Evolutionary conservation across 768 basidiomycete species (phyloP).

Genomic region (Pluteus cervinus): DNA sequence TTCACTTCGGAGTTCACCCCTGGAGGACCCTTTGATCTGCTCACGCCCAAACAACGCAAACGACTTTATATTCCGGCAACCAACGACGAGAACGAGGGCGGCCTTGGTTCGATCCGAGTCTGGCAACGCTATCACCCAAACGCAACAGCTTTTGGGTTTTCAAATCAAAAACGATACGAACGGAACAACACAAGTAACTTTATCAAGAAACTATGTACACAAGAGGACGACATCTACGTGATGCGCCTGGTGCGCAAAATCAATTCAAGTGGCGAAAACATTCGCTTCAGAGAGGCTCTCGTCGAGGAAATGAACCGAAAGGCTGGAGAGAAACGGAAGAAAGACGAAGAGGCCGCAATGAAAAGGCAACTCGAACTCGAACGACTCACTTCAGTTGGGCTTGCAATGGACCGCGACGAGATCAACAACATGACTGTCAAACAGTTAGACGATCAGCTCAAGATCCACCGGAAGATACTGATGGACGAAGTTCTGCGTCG

Average conservation of each 20-base stretch:
- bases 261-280: constrained; percentile 6
- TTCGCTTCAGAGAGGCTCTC: no score
- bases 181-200: constrained; percentile 13
- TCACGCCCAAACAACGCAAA: no score
- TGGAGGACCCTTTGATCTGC: no score
- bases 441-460: constrained; percentile 9
- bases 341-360: constrained; percentile 2
- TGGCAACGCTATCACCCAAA: constrained; percentile 5
- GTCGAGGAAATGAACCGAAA: constrained; percentile 3
- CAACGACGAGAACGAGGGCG: no score
- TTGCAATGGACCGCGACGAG: constrained; percentile 3
- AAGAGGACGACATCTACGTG: constrained; percentile 7
- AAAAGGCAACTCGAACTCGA: constrained; percentile 6
- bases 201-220: constrained; percentile 10
- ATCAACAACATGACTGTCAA: constrained; percentile 5
- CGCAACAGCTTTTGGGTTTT: constrained; percentile 8
- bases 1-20: no score
- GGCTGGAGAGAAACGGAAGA: not conserved
- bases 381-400: constrained; percentile 6
- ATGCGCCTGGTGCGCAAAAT: constrained; percentile 9
- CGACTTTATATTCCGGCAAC: no score
- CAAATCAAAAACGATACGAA: constrained; percentile 8
- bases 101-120: no score
- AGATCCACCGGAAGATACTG: constrained; percentile 8
- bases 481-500: constrained; percentile 5